Base-by-base conservation (phyloP, 2,329 filamentous ascomycete species). In the Ophiocordyceps robertsii region DNA sequence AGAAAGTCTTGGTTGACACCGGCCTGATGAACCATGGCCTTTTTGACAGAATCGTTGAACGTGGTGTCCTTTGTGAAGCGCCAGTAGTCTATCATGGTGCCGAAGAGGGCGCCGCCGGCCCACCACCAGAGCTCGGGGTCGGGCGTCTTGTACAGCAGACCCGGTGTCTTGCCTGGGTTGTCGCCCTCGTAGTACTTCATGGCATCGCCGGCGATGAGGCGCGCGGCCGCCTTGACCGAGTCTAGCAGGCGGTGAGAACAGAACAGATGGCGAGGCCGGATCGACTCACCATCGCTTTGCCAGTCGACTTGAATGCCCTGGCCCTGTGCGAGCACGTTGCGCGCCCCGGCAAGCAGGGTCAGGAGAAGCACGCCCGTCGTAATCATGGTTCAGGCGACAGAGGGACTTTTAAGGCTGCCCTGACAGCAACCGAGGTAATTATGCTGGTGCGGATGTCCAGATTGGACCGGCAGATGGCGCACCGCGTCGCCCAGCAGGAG, bases 31-130 rank as follows among this genome's bases (percentile, higher is more conserved):
- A 69, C 61, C 56, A 78, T 60, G 1, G 62, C 68, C 46, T 70
- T 54, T 37, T 65, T 74, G 6, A 71, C 60, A 24, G 70, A 55
- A 14, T 66, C 55, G 53, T 78, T 77, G 59, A 78, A 79, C 30
- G 65, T 67, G 0, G 55, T 51, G 55, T 80, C 75, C 38, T 72
- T 73, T 2, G 75, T 80, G 42, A 69, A 68, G 47, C 70, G 68
- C 72, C 73, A 79, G 54, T 81, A 81, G 55, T 80, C 73, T 42
- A 81, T 69, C 46, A 78, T 55, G 2, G 72, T 70, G 49, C 74
- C 70, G 63, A 77, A 78, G 62, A 82, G 64, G 33, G 70, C 69
- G 42, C 73, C 70, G 10, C 67, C 72, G 56, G 80, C 75, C 77
- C 77, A 82, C 77, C 76, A 81, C 38, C 38, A 39, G n/a, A 30